phyloP scores from a whole-genome alignment of 2,329 filamentous ascomycete genomes.

The Verticillium alfalfae region DNA sequence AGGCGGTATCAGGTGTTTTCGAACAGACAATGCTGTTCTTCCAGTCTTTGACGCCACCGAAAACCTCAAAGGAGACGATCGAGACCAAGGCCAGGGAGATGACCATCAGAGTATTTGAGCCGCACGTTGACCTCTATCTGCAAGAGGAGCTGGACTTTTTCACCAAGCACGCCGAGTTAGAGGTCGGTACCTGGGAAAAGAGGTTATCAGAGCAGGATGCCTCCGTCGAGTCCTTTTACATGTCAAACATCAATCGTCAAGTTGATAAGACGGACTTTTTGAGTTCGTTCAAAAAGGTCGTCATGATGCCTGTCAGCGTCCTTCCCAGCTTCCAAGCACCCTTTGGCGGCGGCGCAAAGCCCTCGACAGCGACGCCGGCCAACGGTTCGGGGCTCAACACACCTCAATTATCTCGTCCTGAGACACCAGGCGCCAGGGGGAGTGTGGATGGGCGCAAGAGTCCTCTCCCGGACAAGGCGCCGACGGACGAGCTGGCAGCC shows the following conservation, averaged over 20 bases:
- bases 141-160: slow-evolving; percentile 88
- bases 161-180: slow-evolving; percentile 65
- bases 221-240: slow-evolving; percentile 86
- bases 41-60: slow-evolving; percentile 62
- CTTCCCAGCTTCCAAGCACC: slow-evolving; percentile 58
- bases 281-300: slow-evolving; percentile 94
- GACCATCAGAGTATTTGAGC: slow-evolving; percentile 74
- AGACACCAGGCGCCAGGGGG: slow-evolving; percentile 38
- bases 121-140: slow-evolving; percentile 88
- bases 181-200: slow-evolving; percentile 85
- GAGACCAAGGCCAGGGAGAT: slow-evolving; percentile 61
- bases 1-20: slow-evolving; percentile 81
- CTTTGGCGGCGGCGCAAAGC: slow-evolving; percentile 35
- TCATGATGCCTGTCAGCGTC: slow-evolving; percentile 97
- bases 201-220: slow-evolving; percentile 88
- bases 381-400: slow-evolving; percentile 21
- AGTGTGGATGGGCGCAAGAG: slow-evolving; percentile 31
- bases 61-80: slow-evolving; percentile 55
- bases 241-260: slow-evolving; percentile 90
- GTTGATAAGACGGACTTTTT: slow-evolving; percentile 96
- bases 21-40: slow-evolving; percentile 79
- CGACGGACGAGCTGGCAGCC: slow-evolving; percentile 85
- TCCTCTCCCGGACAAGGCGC: slow-evolving; percentile 58
- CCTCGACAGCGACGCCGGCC: slow-evolving; percentile 14
- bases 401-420: slow-evolving; percentile 39